Percentiles rank a stretch among this genome's conserved stretches.
phyloP scores from a whole-genome alignment of 306 rosid species.

The Macrotyloma uniflorum region DNA sequence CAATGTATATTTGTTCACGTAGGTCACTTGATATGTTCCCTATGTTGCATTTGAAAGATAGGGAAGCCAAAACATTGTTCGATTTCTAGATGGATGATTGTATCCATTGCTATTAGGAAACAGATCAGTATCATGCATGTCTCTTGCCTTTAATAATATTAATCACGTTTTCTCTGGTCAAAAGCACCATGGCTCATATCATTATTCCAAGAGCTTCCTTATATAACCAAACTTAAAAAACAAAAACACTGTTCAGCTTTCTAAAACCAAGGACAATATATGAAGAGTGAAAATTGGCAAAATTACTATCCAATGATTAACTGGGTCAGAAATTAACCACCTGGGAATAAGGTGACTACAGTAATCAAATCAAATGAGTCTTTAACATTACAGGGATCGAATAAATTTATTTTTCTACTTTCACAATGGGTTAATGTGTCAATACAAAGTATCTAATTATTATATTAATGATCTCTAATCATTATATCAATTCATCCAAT shows the following conservation, averaged over 20 bases:
- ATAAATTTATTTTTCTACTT: no score
- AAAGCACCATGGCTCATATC: conserved; percentile 6
- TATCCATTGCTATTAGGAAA: conserved; percentile 2
- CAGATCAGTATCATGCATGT: conserved; percentile 12
- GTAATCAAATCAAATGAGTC: no score
- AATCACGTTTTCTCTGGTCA: conserved; percentile 13
- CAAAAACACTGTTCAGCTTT: not conserved
- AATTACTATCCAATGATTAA: no score
- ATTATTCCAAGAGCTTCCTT: conserved; percentile 1
- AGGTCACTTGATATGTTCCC: not conserved
- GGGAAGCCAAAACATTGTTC: conserved; percentile 1
- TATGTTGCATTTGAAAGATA: not conserved
- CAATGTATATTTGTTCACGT: not conserved
- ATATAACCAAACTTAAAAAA: conserved; percentile 2
- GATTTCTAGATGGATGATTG: not conserved
- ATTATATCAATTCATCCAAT: no score
- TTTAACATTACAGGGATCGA: no score
- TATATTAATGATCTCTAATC: no score
- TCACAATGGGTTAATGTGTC: no score
- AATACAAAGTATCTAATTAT: no score
- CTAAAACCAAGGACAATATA: not conserved
- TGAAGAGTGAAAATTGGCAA: no score
- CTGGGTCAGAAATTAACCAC: no score
- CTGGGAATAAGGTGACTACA: no score
- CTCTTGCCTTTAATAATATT: not conserved